phyloP scores from a whole-genome alignment of 2,329 filamentous ascomycete genomes.

The Cytospora piceicola region DNA sequence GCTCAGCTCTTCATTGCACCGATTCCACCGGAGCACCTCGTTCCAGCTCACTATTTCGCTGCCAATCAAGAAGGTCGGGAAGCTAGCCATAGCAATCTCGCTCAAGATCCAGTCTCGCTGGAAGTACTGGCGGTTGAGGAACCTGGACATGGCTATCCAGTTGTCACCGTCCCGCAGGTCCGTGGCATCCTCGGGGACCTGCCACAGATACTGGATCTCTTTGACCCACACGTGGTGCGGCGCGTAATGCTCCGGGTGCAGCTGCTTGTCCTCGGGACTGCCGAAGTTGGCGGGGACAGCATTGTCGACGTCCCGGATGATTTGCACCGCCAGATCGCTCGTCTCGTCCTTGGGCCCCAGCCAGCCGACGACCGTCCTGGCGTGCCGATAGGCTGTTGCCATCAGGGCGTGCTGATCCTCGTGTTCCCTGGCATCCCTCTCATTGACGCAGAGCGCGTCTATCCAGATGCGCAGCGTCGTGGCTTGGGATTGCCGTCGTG shows the following conservation, averaged over 20 bases:
- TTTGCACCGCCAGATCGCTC: slow-evolving; percentile 19
- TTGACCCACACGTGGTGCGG: slow-evolving; percentile 40
- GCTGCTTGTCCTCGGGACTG: slow-evolving; percentile 39
- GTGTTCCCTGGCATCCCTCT: slow-evolving; percentile 32
- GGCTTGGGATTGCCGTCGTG: not conserved
- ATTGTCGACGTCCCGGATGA: slow-evolving; percentile 32
- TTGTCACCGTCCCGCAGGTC: slow-evolving; percentile 21
- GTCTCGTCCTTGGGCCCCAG: slow-evolving; percentile 32
- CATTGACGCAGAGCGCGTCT: slow-evolving; percentile 36
- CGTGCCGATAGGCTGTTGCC: slow-evolving; percentile 34
- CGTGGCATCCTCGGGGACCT: not conserved
- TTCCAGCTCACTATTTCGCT: slow-evolving; percentile 44
- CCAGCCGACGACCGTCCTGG: slow-evolving; percentile 34
- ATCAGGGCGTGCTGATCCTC: slow-evolving; percentile 34
- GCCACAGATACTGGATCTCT: slow-evolving; percentile 32
- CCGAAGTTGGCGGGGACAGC: slow-evolving; percentile 41
- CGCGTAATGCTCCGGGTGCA: slow-evolving; percentile 41
- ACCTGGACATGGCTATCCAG: slow-evolving; percentile 36
- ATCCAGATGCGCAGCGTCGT: slow-evolving; percentile 34
- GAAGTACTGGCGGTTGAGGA: slow-evolving; percentile 41
- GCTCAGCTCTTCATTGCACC: slow-evolving; percentile 42
- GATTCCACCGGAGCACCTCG: slow-evolving; percentile 42
- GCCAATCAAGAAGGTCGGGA: slow-evolving; percentile 40
- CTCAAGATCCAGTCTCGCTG: slow-evolving; percentile 44
- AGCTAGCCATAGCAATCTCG: slow-evolving; percentile 41